Percentiles rank a stretch among this genome's conserved stretches.
phyloP scores from a whole-genome alignment of 2,329 filamentous ascomycete genomes.

The Aaosphaeria pasadenensis region DNA sequence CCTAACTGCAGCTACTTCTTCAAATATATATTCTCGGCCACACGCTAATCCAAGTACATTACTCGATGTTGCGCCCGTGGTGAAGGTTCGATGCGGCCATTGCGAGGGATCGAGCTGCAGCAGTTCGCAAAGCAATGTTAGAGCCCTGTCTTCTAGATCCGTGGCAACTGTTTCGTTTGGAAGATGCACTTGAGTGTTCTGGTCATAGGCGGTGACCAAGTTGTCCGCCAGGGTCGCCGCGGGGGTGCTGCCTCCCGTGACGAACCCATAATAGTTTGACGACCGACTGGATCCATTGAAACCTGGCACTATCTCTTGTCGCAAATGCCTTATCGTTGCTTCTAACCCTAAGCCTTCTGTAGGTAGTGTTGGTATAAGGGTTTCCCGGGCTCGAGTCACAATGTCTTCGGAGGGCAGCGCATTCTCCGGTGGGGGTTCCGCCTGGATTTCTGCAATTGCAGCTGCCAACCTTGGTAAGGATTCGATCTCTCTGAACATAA shows the following conservation, averaged over 20 bases:
- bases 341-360: conserved; percentile 42
- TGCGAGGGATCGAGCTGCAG: conserved; percentile 55
- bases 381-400: conserved; percentile 29
- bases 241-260: conserved; percentile 77
- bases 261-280: conserved; percentile 71
- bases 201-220: conserved; percentile 75
- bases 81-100: conserved; percentile 76
- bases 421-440: conserved; percentile 11
- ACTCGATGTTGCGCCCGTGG: conserved; percentile 68
- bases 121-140: conserved; percentile 67
- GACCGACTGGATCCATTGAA: conserved; percentile 62
- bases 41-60: conserved; percentile 65
- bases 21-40: conserved; percentile 67
- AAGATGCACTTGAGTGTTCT: conserved; percentile 81
- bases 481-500: conserved; percentile 12
- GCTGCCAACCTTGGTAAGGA: conserved; percentile 16
- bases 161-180: conserved; percentile 73
- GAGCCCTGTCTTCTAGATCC: conserved; percentile 69
- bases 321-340: conserved; percentile 43
- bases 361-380: conserved; percentile 38
- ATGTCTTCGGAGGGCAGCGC: conserved; percentile 34
- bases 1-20: conserved; percentile 40
- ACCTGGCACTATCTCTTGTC: conserved; percentile 49
- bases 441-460: conserved; percentile 22
- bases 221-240: conserved; percentile 80